phyloP scores from a whole-genome alignment of 2,329 filamentous ascomycete species.

The Phoma herbarum region DNA sequence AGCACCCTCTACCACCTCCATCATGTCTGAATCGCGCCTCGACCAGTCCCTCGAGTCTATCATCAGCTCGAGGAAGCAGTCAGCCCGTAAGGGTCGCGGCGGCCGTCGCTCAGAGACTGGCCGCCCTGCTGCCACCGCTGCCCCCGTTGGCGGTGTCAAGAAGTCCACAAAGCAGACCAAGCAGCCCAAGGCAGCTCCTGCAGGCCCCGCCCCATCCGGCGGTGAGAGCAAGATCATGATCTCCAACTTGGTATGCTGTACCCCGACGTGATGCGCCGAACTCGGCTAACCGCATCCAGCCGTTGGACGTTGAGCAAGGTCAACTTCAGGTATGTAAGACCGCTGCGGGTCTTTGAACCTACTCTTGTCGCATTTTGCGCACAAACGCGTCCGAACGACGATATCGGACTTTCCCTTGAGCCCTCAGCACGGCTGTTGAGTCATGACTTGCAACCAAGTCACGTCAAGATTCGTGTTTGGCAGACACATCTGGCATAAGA shows the following conservation, averaged over 20 bases:
- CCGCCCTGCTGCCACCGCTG: slow-evolving; percentile 65
- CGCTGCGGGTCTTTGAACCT: slow-evolving; percentile 61
- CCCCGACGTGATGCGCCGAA: slow-evolving; percentile 6
- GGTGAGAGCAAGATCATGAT: slow-evolving; percentile 97
- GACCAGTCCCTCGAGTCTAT: slow-evolving; percentile 98
- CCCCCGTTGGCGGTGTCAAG: slow-evolving; percentile 85
- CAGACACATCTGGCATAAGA: slow-evolving; percentile 43
- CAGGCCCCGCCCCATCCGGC: slow-evolving; percentile 67
- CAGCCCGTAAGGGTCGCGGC: slow-evolving; percentile 58
- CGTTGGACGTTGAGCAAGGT: slow-evolving; percentile 92
- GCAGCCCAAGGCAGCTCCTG: slow-evolving; percentile 67
- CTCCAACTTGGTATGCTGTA: slow-evolving; percentile 87
- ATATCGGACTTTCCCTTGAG: slow-evolving; percentile 30
- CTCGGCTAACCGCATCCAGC: slow-evolving; percentile 68
- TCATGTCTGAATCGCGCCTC: slow-evolving; percentile 72
- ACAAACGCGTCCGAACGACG: slow-evolving; percentile 47
- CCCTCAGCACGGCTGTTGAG: slow-evolving; percentile 36
- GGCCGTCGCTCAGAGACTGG: slow-evolving; percentile 58
- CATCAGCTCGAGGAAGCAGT: slow-evolving; percentile 75
- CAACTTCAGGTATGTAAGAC: slow-evolving; percentile 99
- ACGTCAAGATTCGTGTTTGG: slow-evolving; percentile 41
- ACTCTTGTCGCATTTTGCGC: slow-evolving; percentile 43
- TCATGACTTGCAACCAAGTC: slow-evolving; percentile 42
- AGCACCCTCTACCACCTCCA: slow-evolving; percentile 10
- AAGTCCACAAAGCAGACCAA: slow-evolving; percentile 74